Evolutionary conservation across 2,329 filamentous ascomycete genomes (phyloP).

Genomic region (Nigrospora sphaerica): DNA sequence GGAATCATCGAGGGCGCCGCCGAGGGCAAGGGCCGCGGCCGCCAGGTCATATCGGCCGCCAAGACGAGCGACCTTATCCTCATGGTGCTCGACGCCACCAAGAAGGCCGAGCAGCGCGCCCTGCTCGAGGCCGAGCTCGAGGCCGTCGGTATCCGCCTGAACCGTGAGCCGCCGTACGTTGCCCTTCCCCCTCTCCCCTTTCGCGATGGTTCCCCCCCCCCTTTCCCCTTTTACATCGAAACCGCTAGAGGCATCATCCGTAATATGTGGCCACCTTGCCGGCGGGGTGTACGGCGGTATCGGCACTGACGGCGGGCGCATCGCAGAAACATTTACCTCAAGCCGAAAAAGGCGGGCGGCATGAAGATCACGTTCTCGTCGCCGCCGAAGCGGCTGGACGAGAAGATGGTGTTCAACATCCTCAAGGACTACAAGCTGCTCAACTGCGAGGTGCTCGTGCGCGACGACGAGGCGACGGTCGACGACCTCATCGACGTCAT

Average conservation of each 20-base stretch:
- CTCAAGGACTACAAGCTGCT: constrained; percentile 97
- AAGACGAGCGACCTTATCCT: constrained; percentile 97
- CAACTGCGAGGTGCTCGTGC: constrained; percentile 91
- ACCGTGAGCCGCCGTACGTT: constrained; percentile 78
- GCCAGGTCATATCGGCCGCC: constrained; percentile 94
- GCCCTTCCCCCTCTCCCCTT: too few species aligned
- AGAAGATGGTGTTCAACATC: constrained; percentile 98
- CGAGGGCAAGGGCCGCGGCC: constrained; percentile 89
- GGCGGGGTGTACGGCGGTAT: neutral
- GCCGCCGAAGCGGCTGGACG: constrained; percentile 85
- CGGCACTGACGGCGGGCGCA: constrained; percentile 7
- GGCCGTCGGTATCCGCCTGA: constrained; percentile 88
- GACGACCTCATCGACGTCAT: constrained; percentile 99
- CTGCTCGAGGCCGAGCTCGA: constrained; percentile 88
- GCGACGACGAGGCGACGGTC: constrained; percentile 91
- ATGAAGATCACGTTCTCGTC: constrained; percentile 97
- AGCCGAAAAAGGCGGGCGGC: constrained; percentile 88
- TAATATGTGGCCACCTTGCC: too few species aligned
- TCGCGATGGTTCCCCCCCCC: neutral
- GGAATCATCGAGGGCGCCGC: constrained; percentile 97
- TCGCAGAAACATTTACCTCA: constrained; percentile 87
- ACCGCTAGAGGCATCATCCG: neutral
- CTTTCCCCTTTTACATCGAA: neutral
- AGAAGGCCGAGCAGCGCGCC: constrained; percentile 86
- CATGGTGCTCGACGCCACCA: constrained; percentile 96